These are phyloP conservation scores for Anisodus tanguticus DNA, from an alignment of 257 asterid genomes.

Conservation along the genomic window DNA sequence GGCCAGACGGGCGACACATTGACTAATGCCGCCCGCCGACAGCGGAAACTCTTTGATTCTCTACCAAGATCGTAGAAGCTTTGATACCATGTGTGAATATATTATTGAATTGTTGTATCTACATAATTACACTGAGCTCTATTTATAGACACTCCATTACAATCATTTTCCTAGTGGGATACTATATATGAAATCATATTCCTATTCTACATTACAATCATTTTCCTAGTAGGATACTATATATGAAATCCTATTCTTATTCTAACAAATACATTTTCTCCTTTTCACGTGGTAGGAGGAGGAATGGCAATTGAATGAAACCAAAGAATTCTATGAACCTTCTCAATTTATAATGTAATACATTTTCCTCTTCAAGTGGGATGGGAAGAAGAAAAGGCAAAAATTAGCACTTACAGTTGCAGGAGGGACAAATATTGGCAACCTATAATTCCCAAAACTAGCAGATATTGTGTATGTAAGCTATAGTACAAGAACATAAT, in stretches of 20 bases:
- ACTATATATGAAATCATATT: too few species aligned
- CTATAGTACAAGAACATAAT: constrained; percentile 19
- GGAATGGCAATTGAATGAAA: neutral
- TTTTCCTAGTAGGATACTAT: too few species aligned
- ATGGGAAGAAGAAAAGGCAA: neutral
- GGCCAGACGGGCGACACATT: too few species aligned
- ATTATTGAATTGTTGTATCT: too few species aligned
- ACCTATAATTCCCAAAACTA: neutral
- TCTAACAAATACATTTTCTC: neutral
- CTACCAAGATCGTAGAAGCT: too few species aligned
- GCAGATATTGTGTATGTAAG: constrained; percentile 21
- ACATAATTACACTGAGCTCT: too few species aligned
- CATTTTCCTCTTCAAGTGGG: constrained; percentile 8
- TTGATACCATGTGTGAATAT: too few species aligned
- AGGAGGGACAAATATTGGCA: neutral
- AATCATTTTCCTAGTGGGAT: too few species aligned
- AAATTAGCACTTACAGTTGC: neutral
- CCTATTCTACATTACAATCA: too few species aligned
- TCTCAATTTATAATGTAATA: neutral
- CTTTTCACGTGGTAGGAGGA: neutral
- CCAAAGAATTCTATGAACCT: constrained; percentile 14
- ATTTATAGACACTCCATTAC: too few species aligned
- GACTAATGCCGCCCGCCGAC: too few species aligned
- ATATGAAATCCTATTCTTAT: neutral
- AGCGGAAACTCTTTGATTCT: too few species aligned